phyloP scores from a whole-genome alignment of 2,329 filamentous ascomycete genomes.

The Colletotrichum liriopes region DNA sequence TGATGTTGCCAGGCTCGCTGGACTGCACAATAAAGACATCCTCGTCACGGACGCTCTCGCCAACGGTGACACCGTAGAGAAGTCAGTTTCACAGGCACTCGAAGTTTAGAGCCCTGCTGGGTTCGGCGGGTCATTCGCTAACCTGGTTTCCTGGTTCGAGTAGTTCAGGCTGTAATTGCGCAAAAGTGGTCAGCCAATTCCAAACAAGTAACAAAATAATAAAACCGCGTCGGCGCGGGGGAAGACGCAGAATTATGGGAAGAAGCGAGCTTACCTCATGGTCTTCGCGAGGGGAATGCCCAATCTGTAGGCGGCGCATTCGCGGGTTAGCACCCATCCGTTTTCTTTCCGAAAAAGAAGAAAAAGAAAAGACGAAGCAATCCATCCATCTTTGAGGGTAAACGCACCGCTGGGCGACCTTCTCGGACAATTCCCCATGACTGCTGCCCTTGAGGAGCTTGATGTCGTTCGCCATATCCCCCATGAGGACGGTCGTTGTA shows the following conservation, averaged over 20 bases:
- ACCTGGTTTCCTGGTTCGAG: constrained; percentile 79
- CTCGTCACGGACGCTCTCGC: constrained; percentile 91
- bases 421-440: constrained; percentile 53
- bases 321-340: constrained; percentile 7
- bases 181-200: constrained; percentile 10
- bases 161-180: constrained; percentile 71
- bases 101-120: constrained; percentile 5
- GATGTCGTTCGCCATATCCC: constrained; percentile 56
- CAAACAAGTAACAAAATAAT: constrained; percentile 78
- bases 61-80: constrained; percentile 79
- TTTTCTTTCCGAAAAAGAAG: neutral
- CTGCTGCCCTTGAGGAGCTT: constrained; percentile 55
- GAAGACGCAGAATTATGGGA: neutral
- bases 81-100: constrained; percentile 32
- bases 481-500: constrained; percentile 42
- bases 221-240: constrained; percentile 66
- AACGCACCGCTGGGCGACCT: constrained; percentile 49
- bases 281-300: constrained; percentile 42
- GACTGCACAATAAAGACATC: constrained; percentile 88
- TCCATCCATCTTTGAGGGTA: constrained; percentile 12
- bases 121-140: constrained; percentile 24
- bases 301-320: constrained; percentile 22
- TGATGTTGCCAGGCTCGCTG: constrained; percentile 90
- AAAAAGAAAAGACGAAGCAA: neutral
- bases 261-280: constrained; percentile 36